These are phyloP conservation scores for Prunus armeniaca DNA, from an alignment of 306 rosid species.

Conservation along the genomic window DNA sequence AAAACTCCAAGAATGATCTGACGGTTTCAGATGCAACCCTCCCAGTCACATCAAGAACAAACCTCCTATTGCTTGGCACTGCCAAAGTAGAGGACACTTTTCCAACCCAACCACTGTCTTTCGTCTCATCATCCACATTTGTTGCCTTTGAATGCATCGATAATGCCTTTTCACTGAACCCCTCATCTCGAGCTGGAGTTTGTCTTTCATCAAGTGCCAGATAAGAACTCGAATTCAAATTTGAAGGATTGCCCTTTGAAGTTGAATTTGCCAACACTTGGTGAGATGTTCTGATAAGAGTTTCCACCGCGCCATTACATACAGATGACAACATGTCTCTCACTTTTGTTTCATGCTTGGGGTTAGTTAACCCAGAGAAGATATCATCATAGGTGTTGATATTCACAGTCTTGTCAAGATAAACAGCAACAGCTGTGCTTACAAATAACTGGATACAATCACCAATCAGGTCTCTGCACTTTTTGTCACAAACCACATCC, in stretches of 20 bases:
- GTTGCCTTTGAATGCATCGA: constrained; percentile 10
- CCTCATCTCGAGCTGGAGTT: constrained; percentile 6
- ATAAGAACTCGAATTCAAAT: constrained; percentile 2
- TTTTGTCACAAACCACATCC: constrained; percentile 44
- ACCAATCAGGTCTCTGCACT: constrained; percentile 53
- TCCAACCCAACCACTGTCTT: constrained; percentile 42
- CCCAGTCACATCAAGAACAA: constrained; percentile 64
- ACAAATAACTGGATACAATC: constrained; percentile 70
- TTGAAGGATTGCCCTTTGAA: constrained; percentile 10
- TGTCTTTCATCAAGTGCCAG: constrained; percentile 16
- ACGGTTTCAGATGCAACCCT: constrained; percentile 71
- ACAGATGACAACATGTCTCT: constrained; percentile 56
- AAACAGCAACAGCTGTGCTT: constrained; percentile 68
- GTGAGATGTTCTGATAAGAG: constrained; percentile 72
- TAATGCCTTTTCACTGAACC: constrained; percentile 15
- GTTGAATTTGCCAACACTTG: constrained; percentile 51
- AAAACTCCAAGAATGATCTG: constrained; percentile 57
- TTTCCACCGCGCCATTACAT: constrained; percentile 71
- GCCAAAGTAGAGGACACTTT: constrained; percentile 56
- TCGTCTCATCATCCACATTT: constrained; percentile 17
- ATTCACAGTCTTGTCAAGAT: constrained; percentile 82
- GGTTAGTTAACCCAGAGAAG: constrained; percentile 76
- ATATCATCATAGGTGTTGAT: constrained; percentile 69
- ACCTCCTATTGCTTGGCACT: constrained; percentile 57
- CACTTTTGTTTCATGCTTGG: constrained; percentile 55